Conservation (phyloP, 371 early-diverging fungal species). For the Mucor sp. region DNA sequence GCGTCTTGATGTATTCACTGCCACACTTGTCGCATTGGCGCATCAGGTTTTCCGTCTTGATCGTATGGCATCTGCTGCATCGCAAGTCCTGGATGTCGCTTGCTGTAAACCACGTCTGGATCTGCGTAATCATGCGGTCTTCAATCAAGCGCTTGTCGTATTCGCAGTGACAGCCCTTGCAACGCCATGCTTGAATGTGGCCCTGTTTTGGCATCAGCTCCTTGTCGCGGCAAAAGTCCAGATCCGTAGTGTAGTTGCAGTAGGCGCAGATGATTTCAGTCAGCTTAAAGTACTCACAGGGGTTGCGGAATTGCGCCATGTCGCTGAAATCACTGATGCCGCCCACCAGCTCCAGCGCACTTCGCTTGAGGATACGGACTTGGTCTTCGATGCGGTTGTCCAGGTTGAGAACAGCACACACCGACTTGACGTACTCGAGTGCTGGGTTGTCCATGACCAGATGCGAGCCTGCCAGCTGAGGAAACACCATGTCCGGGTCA, state of each 20-base stretch:
- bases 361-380: conserved; percentile 73
- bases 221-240: conserved; percentile 89
- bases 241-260: conserved; percentile 82
- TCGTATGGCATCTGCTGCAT: conserved; percentile 79
- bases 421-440: conserved; percentile 77
- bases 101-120: conserved; percentile 58
- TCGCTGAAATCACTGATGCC: conserved; percentile 79
- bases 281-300: conserved; percentile 77
- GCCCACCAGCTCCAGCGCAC: conserved; percentile 69
- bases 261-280: conserved; percentile 85
- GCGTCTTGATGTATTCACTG: conserved; percentile 52
- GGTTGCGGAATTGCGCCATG: conserved; percentile 76
- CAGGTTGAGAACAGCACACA: conserved; percentile 73
- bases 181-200: conserved; percentile 40
- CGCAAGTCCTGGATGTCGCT: conserved; percentile 88
- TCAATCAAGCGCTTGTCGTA: conserved; percentile 80
- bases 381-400: conserved; percentile 66
- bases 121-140: conserved; percentile 71
- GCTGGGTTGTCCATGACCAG: conserved; percentile 63
- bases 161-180: conserved; percentile 73
- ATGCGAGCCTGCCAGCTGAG: conserved; percentile 73
- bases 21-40: conserved; percentile 62
- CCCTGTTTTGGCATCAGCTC: conserved; percentile 62
- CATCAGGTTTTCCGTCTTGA: conserved; percentile 77
- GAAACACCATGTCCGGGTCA: conserved; percentile 55